phyloP scores from a whole-genome alignment of 2,329 filamentous ascomycete species.

The Clonostachys rosea region DNA sequence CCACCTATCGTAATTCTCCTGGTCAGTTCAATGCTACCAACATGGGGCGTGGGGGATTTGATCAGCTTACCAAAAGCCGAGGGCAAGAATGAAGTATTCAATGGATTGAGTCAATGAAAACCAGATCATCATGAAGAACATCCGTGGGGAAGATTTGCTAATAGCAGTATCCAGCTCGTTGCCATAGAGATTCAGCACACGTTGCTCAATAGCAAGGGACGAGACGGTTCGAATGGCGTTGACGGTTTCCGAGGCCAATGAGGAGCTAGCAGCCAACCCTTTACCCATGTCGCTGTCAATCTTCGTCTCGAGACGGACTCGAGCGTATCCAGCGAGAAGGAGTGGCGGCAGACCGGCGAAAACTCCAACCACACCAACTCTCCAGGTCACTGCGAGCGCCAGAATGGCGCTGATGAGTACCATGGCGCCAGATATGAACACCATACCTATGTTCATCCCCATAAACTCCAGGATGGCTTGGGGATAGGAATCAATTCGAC shows the following conservation, averaged over 20 bases:
- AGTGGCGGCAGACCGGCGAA: slow-evolving; percentile 35
- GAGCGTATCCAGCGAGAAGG: slow-evolving; percentile 28
- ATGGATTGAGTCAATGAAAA: slow-evolving; percentile 15
- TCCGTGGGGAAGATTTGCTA: neutral
- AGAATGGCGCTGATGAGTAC: slow-evolving; percentile 30
- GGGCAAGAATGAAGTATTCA: slow-evolving; percentile 20
- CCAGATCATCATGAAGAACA: slow-evolving; percentile 11
- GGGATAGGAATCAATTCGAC: slow-evolving; percentile 20
- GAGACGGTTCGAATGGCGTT: slow-evolving; percentile 48
- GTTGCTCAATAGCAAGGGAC: slow-evolving; percentile 27
- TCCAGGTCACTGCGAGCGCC: slow-evolving; percentile 35
- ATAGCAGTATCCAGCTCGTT: slow-evolving; percentile 16
- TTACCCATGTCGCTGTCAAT: slow-evolving; percentile 8
- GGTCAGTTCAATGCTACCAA: too few relatives aligned
- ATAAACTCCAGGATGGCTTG: slow-evolving; percentile 40
- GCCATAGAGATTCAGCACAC: slow-evolving; percentile 22
- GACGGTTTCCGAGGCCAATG: slow-evolving; percentile 21
- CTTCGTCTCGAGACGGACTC: slow-evolving; percentile 32
- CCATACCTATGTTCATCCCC: slow-evolving; percentile 31
- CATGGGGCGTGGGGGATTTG: neutral
- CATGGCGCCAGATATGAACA: slow-evolving; percentile 33
- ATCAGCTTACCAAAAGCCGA: slow-evolving; percentile 34
- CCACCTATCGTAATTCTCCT: slow-evolving; percentile 4
- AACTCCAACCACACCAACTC: slow-evolving; percentile 34
- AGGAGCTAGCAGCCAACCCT: slow-evolving; percentile 33